Base-by-base conservation (phyloP, 1,284 basidiomycete genomes). In the Anthracocystis walkeri region DNA sequence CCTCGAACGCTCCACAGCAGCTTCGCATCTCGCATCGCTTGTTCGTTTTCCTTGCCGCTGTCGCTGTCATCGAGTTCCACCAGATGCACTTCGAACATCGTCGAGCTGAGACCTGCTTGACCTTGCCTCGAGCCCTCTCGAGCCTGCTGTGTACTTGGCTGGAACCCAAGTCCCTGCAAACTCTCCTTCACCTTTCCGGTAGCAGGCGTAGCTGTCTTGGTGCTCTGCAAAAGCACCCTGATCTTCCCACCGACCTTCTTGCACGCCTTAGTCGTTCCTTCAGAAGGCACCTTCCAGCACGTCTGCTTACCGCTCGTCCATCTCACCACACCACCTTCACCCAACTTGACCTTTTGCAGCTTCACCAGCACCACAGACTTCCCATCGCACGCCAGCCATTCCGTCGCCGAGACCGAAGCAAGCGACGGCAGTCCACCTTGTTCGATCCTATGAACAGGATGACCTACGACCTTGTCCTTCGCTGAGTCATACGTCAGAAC, bases 41-140 rank as follows among this genome's bases (percentile, higher is more conserved):
- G 11, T 21, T 25, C 42, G 6, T 14, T 27, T 25, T 52, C 40
- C 14, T 14, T 35, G 29, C 8, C 4, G 25, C 38, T 21, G n/a
- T 14, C 48, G 23, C 8, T 14, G n/a, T 41, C 51, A 21, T 58
- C 50, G 12, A 67, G 18, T 31, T 65, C 57, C 48, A 75, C 3
- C 7, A 71, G 60, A 8, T 33, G 64, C 29, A 79, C 58, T 16
- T 77, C 53, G 41, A 79, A 79, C 16, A 55, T 18, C 7, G 65
- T 67, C 12, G 56, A 18, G 41, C 59, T 54, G n/a, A 27, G 46
- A 2, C 7, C 41, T 20, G 46, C 0, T 16, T 45, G 35, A 16
- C 20, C 33, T 10, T 41, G 6, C 31, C 29, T 41, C 21, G 50
- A 46, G 7, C n/a, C 12, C 21, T 41, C 25, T 3, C 40, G 16